Base-by-base conservation (phyloP, 805 yeast genomes). In the Candida suzukii region DNA sequence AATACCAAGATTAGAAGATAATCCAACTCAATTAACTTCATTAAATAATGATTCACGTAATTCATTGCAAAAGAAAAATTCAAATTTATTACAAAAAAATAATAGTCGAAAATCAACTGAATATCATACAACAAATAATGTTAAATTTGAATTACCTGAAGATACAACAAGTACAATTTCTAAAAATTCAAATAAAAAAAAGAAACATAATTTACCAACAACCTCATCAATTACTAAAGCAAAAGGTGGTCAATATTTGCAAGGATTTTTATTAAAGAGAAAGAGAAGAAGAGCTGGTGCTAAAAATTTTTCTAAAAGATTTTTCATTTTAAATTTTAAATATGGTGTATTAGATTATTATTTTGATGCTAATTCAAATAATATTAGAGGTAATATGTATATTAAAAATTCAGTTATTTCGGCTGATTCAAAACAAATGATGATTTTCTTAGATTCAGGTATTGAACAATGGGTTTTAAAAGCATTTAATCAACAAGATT, bases 391-490 rank as follows among this genome's bases (percentile, higher is more conserved):
- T 42, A 88, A 87, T 54, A 88, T 93, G 87, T 95, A 91, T 29
- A 78, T 93, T 38, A 78, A 75, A 40, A 73, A 83, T 37, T 80
- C 95, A 3, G 84, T 84, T n/a, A 79, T 93, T 2, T 76, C 90
- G 42, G 95, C 95, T 0, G 82, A 82, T 51, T 70, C 76, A 21
- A 74, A 74, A 43, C 75, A 77, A 20, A 64, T 76, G 40, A 82
- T 85, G 52, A 79, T 93, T 34, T 79, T 83, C 36, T 74, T 93
- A 44, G 97, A 93, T 58, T 88, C 97, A 0, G 98, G 98, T 2
- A 80, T 91, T 78, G 98, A 91, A 58, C 80, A 85, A 10, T 91
- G 98, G 98, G 79, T 78, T 30, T 67, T 91, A 45, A 86, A 84
- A 52, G 85, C 97, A 0, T 64, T 70, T 37, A 77, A 70, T 42